Evolutionary conservation across 2,329 filamentous ascomycete species (phyloP), one percentile per base, ranked within the genome.

Genomic region (Talaromyces marneffei): DNA sequence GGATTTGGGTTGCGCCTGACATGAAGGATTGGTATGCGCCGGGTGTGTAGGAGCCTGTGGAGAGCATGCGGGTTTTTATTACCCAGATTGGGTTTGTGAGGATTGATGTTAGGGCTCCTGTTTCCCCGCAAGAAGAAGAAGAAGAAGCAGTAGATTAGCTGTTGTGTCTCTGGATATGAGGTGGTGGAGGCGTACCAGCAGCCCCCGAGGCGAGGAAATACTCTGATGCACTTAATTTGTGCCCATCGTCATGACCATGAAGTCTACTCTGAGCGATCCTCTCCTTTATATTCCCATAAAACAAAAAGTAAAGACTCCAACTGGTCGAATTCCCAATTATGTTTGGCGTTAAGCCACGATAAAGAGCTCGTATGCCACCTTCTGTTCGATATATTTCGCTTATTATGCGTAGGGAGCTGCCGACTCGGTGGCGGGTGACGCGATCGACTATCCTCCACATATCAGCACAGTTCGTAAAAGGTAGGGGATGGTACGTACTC

Each of bases 11-110:
- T 2, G 87, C 83, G 29, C 94, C 94, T 54, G 87, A 82, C 66
- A 82, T 78, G 80, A 97, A 90, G 66, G 85, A 88, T 16, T 85
- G 82, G 75, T 99, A 99, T 1, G 93, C 94, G 14, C 91, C 91
- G 1, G 82, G 84, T 5, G 86, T 82, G 59, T 84, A 81, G 55
- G 85, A 84, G 66, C 94, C 90, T 3, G 90, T 92, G 31, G 92
- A 91, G 25, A 97, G 81, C 92, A 99, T 97, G 65, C 94, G 89
- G 8, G 93, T 97, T 80, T 97, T 97, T 74, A 99, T 86, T 2
- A 99, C 94, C 94, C 94, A 99, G 68, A 99, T 87, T 2, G 94
- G 94, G 73, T 97, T 97, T 31, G 94, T 97, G 66, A 93, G 82
- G 31, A 90, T 78, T 46, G 92, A 89, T 1, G 92, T 96, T 42